These are phyloP conservation scores for Chlamydomonas sp. DNA, from an alignment of 139 green algal genomes.

Conservation along the genomic window DNA sequence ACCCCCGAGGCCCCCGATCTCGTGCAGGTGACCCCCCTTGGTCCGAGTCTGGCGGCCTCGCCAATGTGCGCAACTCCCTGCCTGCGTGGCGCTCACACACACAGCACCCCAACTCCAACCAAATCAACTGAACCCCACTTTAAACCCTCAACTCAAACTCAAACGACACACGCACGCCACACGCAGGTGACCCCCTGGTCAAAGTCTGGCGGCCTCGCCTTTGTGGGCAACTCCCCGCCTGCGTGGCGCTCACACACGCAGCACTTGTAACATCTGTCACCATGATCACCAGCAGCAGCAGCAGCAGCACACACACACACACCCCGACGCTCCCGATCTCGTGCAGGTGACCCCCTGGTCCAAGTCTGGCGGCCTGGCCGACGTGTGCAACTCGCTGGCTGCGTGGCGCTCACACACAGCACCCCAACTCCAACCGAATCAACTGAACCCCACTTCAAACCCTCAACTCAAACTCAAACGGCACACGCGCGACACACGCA, in stretches of 20 bases:
- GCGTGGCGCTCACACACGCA: no score
- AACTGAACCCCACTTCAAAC: neutral
- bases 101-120: no score
- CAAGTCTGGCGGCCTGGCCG: no score
- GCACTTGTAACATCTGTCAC: no score
- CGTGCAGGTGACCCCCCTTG: neutral
- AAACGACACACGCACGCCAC: neutral
- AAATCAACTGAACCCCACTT: no score
- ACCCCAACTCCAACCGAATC: neutral
- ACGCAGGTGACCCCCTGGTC: constrained; percentile 2
- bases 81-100: no score
- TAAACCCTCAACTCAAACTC: no score
- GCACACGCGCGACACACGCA: constrained; percentile 21
- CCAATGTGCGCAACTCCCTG: no score
- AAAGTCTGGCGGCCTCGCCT: neutral
- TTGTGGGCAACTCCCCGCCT: no score
- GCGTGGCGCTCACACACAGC: neutral
- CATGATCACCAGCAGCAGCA: no score
- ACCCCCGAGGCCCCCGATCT: neutral
- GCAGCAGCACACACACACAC: no score
- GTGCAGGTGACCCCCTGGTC: neutral
- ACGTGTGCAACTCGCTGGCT: neutral
- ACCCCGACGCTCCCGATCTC: neutral
- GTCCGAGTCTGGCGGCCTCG: no score
- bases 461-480: neutral